Conservation (phyloP, 352 stramenopile species). For the Pythium utonaiense region DNA sequence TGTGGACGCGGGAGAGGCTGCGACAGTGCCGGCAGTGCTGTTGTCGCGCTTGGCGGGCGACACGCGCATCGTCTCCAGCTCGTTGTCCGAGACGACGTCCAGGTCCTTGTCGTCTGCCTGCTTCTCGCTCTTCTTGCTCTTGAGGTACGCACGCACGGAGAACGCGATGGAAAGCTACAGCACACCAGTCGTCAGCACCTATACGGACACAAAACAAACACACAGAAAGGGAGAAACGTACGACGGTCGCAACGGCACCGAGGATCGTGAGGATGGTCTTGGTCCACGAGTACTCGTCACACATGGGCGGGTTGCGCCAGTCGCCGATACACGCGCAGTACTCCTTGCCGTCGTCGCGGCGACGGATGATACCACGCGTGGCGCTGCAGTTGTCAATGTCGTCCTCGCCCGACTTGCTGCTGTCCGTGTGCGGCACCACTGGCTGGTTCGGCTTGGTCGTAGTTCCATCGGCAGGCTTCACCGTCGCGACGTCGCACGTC, state of each 20-base stretch:
- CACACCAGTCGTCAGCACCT: too few species aligned
- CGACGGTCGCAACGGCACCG: constrained; percentile 28
- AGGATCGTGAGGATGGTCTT: constrained; percentile 33
- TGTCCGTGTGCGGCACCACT: constrained; percentile 8
- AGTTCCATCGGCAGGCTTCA: constrained; percentile 8
- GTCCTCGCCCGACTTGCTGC: constrained; percentile 15
- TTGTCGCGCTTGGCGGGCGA: constrained; percentile 21
- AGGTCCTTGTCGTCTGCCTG: constrained; percentile 13
- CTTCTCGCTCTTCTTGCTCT: constrained; percentile 26
- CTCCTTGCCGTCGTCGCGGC: constrained; percentile 16
- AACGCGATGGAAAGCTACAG: constrained; percentile 25
- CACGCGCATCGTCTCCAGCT: constrained; percentile 24
- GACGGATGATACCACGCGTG: constrained; percentile 14
- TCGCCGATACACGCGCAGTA: constrained; percentile 33
- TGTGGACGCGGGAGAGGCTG: constrained; percentile 2
- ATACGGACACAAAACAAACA: too few species aligned
- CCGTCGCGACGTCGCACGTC: constrained; percentile 18
- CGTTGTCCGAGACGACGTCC: constrained; percentile 17
- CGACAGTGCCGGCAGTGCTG: not conserved
- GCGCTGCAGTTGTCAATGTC: constrained; percentile 24
- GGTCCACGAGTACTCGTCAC: constrained; percentile 27
- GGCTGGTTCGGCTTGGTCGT: constrained; percentile 15
- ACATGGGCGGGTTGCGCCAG: constrained; percentile 31
- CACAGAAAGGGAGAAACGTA: constrained; percentile 16
- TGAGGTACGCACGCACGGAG: constrained; percentile 24